These are phyloP conservation scores for Codiaeum variegatum DNA, from an alignment of 441 rosid genomes.

Conservation along the genomic window DNA sequence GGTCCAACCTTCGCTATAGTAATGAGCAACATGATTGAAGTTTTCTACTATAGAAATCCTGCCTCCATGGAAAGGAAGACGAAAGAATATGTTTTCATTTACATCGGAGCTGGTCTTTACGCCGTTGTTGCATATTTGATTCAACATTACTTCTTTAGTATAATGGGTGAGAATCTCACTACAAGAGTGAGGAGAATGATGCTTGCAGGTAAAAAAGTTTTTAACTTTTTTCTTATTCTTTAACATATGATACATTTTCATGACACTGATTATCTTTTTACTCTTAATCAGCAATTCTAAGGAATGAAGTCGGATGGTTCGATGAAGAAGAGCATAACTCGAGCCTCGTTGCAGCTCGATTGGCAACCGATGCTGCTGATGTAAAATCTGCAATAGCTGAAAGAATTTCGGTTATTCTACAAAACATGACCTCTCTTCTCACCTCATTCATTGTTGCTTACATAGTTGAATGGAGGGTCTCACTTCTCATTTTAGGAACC, in stretches of 20 bases:
- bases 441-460: slow-evolving; percentile 96
- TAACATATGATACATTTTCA: background rate
- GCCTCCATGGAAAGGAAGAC: slow-evolving; percentile 92
- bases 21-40: slow-evolving; percentile 98
- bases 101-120: slow-evolving; percentile 91
- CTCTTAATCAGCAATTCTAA: slow-evolving; percentile 59
- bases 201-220: slow-evolving; percentile 94
- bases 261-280: background rate
- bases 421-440: slow-evolving; percentile 97
- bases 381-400: slow-evolving; percentile 94
- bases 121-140: slow-evolving; percentile 92
- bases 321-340: slow-evolving; percentile 99
- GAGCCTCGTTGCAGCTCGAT: slow-evolving; percentile 75
- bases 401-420: slow-evolving; percentile 90
- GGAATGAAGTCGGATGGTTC: slow-evolving; percentile 99
- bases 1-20: slow-evolving; percentile 95
- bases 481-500: slow-evolving; percentile 88
- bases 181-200: slow-evolving; percentile 98
- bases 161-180: slow-evolving; percentile 98
- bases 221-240: background rate
- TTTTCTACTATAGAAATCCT: slow-evolving; percentile 84
- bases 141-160: slow-evolving; percentile 98
- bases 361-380: slow-evolving; percentile 92
- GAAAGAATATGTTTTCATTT: slow-evolving; percentile 89
- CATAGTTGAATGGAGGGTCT: slow-evolving; percentile 98